Percentiles rank a stretch among this genome's conserved stretches.
phyloP scores from a whole-genome alignment of 805 yeast species.

The Myxozyma neotropica region DNA sequence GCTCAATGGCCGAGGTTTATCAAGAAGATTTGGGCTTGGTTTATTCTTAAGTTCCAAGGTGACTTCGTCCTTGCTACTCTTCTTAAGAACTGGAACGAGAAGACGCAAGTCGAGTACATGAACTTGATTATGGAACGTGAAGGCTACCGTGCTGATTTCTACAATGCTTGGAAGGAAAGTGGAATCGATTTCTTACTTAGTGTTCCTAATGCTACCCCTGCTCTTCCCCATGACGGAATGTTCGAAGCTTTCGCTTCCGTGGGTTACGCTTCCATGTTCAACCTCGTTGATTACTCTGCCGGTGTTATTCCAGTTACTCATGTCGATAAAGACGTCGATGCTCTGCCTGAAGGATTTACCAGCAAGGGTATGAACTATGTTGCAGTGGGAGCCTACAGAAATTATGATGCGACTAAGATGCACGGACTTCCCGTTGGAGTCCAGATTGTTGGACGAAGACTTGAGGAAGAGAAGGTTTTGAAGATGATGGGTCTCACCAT shows the following conservation, averaged over 20 bases:
- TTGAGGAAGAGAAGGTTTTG: conserved; percentile 64
- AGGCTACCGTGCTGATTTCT: conserved; percentile 42
- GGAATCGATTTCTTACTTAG: conserved; percentile 47
- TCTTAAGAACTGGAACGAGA: conserved; percentile 44
- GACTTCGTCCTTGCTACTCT: conserved; percentile 47
- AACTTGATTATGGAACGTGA: conserved; percentile 44
- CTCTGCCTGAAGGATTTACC: conserved; percentile 40
- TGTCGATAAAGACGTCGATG: conserved; percentile 49
- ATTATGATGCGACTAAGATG: conserved; percentile 55
- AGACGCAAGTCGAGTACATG: conserved; percentile 45
- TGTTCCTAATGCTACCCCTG: conserved; percentile 50
- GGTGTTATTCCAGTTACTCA: conserved; percentile 61
- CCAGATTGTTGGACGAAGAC: conserved; percentile 63
- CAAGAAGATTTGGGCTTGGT: conserved; percentile 44
- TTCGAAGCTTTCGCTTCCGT: conserved; percentile 45
- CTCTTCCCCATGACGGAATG: conserved; percentile 45
- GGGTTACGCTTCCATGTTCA: conserved; percentile 59
- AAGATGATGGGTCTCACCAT: conserved; percentile 51
- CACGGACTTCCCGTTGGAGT: conserved; percentile 65
- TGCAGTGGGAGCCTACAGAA: conserved; percentile 50
- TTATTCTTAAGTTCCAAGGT: conserved; percentile 40
- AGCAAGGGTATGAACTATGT: conserved; percentile 43
- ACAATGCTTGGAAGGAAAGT: conserved; percentile 43
- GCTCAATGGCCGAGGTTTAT: conserved; percentile 43
- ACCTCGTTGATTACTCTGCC: conserved; percentile 58